Evolutionary conservation across 2,329 filamentous ascomycete species (phyloP), one percentile per base, ranked within the genome.

Genomic region (Ceratocystiopsis sp.): DNA sequence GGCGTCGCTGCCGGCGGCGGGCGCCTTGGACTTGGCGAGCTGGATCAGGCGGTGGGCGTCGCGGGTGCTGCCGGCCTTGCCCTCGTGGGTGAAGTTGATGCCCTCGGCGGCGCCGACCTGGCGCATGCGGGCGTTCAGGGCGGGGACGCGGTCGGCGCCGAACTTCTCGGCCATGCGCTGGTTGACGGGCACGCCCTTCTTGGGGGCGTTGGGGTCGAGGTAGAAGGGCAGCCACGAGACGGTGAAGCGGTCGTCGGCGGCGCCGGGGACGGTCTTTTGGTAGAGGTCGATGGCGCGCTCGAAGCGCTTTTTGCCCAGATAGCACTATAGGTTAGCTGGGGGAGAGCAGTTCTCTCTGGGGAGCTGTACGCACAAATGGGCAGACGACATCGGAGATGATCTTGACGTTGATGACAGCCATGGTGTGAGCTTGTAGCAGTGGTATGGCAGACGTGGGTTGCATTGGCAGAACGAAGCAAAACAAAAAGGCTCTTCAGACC

Each of bases 301-400:
- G 35, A 93, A 72, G 35, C 82, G 77, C 49, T 76, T 76, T 56
- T 84, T 81, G 59, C 84, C 85, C 15, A 93, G 67, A 58, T 86
- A 91, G 67, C 85, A 82, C 71, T 74, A 15, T 1, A 16, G 62
- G 55, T 62, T 42, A 51, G 49, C 45, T n/a, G n/a, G n/a, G n/a
- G n/a, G n/a, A n/a, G n/a, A n/a, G n/a, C n/a, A 45, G 42, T 2
- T 12, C 19, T 4, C 12, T 10, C 2, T 13, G 3, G 29, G 16
- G 15, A 16, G 36, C 19, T 4, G 14, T 12, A 51, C 62, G 49
- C 51, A 66, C 63, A 56, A 66, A 71, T 5, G 84, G 81, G 57
- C 84, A 93, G 52, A 91, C 73, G 3, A 76, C 82, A 62, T 93
- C 86, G n/a, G 74, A 84, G 46, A 86, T 75, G 55, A 85, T 73